Conservation (phyloP, 495 filamentous ascomycete genomes). For the Hypoxylon lienhwacheense region DNA sequence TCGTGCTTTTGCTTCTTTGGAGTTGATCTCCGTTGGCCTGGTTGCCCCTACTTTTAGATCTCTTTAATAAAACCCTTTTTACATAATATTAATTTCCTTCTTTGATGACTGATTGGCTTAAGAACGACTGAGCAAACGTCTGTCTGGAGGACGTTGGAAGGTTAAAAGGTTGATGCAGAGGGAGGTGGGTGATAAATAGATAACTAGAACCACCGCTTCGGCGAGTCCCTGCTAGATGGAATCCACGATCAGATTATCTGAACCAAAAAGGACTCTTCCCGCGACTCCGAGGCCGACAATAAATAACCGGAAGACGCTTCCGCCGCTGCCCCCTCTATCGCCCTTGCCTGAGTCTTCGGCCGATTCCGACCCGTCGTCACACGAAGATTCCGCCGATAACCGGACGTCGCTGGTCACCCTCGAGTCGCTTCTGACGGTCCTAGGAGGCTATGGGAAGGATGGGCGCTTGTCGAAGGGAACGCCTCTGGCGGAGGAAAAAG, state of each 20-base stretch:
- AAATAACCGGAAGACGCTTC: constrained; percentile 32
- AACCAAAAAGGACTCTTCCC: constrained; percentile 25
- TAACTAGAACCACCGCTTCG: constrained; percentile 2
- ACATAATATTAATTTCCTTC: constrained; percentile 14
- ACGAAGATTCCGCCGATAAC: background rate
- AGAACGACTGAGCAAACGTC: background rate
- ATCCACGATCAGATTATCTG: constrained; percentile 26
- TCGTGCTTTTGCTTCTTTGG: constrained; percentile 34
- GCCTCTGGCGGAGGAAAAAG: constrained; percentile 4
- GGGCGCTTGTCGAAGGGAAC: constrained; percentile 11
- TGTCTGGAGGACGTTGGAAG: background rate
- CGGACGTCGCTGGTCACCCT: constrained; percentile 7
- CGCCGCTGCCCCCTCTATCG: constrained; percentile 31
- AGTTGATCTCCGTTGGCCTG: constrained; percentile 41
- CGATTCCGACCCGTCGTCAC: background rate
- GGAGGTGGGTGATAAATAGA: too few relatives aligned
- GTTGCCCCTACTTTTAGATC: constrained; percentile 23
- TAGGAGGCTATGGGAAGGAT: constrained; percentile 7
- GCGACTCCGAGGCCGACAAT: constrained; percentile 17
- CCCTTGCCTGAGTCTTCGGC: constrained; percentile 18
- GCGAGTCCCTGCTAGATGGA: constrained; percentile 20
- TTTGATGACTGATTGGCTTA: constrained; percentile 8
- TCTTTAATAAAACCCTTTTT: constrained; percentile 1
- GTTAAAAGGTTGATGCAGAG: background rate
- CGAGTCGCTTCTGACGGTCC: constrained; percentile 10